Base-by-base conservation (phyloP, 73 alveolate genomes). In the Blepharisma japonicum region DNA sequence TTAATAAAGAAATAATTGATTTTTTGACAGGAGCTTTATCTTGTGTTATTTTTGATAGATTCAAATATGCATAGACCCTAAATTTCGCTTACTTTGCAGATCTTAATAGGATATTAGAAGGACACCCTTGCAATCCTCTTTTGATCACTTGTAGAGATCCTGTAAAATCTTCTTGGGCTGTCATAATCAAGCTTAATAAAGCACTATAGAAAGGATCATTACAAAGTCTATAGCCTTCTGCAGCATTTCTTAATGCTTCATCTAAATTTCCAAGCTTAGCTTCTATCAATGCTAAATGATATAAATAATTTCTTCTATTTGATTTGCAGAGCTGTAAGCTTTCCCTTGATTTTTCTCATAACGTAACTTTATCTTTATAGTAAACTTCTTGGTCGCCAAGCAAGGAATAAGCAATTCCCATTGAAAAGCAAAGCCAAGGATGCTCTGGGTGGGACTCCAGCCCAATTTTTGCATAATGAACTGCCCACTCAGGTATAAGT, bases 81-180 rank as follows among this genome's bases (percentile, higher is more conserved):
- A 14, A 61, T 61, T 14, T 0, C 2, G 0, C 14, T 20, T 61
- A 61, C 74, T 25, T 61, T 18, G 23, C 74, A 8, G 74, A 8
- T n/a, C 23, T 14, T 18, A 61, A 25, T n/a, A 61, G 46, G 48
- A 61, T 18, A 61, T 61, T 61, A 18, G 47, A 14, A 20, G 74
- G 74, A 61, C 46, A 18, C 11, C 47, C 74, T 25, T 61, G 38
- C 18, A 61, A 5, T 20, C 74, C 74, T 25, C 74, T 61, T 61
- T 61, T 61, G 23, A 61, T 61, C 14, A 61, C 50, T 8, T n/a
- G 47, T 14, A 61, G 5, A 61, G 49, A 8, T 61, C 74, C 74
- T 20, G 74, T 61, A 25, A 61, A 61, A 25, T 61, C 74, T 25
- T 61, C 74, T 61, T 61, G 38, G 18, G 50, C 74, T 25, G 46